Conservation (phyloP, 805 yeast species). For the Metschnikowia kofuensis region DNA sequence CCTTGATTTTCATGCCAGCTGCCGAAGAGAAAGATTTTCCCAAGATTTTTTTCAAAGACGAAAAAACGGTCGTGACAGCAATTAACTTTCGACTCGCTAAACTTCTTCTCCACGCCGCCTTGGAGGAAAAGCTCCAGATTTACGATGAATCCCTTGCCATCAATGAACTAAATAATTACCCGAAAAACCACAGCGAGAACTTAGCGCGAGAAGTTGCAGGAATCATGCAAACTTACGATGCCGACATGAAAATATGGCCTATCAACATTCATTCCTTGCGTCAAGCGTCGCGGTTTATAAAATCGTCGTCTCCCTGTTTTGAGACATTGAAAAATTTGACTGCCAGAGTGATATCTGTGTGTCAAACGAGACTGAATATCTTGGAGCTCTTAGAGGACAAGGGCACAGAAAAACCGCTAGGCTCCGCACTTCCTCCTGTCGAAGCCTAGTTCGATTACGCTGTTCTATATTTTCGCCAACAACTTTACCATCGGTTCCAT, state of each 20-base stretch:
- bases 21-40: slow-evolving; percentile 27
- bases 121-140: slow-evolving; percentile 6
- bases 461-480: too few relatives aligned
- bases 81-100: slow-evolving; percentile 30
- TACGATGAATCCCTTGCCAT: slow-evolving; percentile 18
- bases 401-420: neutral
- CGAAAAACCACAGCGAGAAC: slow-evolving; percentile 24
- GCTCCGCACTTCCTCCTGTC: neutral
- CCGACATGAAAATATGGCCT: slow-evolving; percentile 33
- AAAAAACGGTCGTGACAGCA: slow-evolving; percentile 30
- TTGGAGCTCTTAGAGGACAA: slow-evolving; percentile 4
- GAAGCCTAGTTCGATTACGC: neutral
- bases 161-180: slow-evolving; percentile 23
- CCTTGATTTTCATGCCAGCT: slow-evolving; percentile 29
- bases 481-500: neutral
- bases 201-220: slow-evolving; percentile 38
- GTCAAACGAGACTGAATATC: slow-evolving; percentile 17
- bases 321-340: slow-evolving; percentile 14
- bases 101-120: slow-evolving; percentile 28
- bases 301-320: slow-evolving; percentile 9
- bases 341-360: slow-evolving; percentile 12
- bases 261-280: slow-evolving; percentile 33
- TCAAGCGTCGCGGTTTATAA: slow-evolving; percentile 18
- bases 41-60: slow-evolving; percentile 33
- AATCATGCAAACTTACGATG: slow-evolving; percentile 36